Conservation (phyloP, 2,329 filamentous ascomycete genomes). For the Rhynchosporium agropyri region DNA sequence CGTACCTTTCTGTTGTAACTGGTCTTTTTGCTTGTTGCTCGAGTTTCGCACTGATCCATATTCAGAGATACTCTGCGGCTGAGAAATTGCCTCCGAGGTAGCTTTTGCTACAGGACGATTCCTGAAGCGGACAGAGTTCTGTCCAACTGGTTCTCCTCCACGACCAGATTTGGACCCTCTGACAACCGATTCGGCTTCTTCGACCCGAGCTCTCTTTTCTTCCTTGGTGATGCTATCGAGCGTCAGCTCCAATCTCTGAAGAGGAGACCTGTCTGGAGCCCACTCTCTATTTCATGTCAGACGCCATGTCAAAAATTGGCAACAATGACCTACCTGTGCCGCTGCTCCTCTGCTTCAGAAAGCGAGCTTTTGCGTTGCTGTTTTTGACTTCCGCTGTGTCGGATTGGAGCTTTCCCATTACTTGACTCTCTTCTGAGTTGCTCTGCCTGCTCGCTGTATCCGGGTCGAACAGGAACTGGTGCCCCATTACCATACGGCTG, state of each 20-base stretch:
- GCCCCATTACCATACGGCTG: conserved; percentile 50
- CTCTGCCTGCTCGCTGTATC: conserved; percentile 23
- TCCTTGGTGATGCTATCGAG: conserved; percentile 94
- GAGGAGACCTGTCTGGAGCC: conserved; percentile 82
- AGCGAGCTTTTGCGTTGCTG: conserved; percentile 44
- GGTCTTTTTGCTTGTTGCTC: conserved; percentile 44
- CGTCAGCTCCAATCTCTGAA: conserved; percentile 90
- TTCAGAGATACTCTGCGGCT: conserved; percentile 36
- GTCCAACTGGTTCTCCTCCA: conserved; percentile 32
- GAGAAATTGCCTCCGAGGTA: conserved; percentile 28
- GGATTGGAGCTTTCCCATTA: conserved; percentile 32
- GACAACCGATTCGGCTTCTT: conserved; percentile 77
- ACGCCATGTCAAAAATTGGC: background rate
- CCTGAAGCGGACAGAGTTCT: conserved; percentile 41
- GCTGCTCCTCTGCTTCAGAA: conserved; percentile 43
- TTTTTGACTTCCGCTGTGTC: conserved; percentile 15
- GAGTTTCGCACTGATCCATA: conserved; percentile 41
- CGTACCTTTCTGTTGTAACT: conserved; percentile 42
- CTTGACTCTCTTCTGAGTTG: conserved; percentile 19
- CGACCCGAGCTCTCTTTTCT: conserved; percentile 83
- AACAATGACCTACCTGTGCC: conserved; percentile 32
- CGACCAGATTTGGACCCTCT: conserved; percentile 53
- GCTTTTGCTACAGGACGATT: conserved; percentile 39
- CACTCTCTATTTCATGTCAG: conserved; percentile 50
- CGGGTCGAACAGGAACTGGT: conserved; percentile 38